Conservation (phyloP, 768 basidiomycete species). For the Suillus clintonianus region DNA sequence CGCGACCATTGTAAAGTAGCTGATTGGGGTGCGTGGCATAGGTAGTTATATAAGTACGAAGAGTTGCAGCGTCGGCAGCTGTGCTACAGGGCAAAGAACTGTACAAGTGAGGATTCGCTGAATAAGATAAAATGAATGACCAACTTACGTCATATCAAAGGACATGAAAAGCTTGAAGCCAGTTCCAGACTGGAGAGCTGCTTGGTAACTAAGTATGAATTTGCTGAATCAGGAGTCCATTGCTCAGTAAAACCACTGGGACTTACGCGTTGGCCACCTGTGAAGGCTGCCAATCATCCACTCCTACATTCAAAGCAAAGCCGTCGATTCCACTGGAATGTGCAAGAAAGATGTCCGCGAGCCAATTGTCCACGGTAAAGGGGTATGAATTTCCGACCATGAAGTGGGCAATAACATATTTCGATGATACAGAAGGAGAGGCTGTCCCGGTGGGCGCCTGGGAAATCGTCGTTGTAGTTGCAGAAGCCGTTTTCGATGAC, state of each 20-base stretch:
- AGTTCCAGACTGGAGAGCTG: conserved; percentile 51
- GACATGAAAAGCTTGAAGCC: conserved; percentile 77
- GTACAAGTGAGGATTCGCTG: not conserved
- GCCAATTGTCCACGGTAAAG: conserved; percentile 46
- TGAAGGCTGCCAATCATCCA: conserved; percentile 60
- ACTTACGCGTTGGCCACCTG: conserved; percentile 67
- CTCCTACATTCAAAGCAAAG: conserved; percentile 72
- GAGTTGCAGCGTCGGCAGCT: conserved; percentile 45
- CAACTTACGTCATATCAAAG: conserved; percentile 72
- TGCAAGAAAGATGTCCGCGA: conserved; percentile 58
- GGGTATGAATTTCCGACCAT: conserved; percentile 70
- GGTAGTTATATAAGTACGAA: conserved; percentile 55
- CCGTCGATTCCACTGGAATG: conserved; percentile 62
- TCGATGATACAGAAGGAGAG: conserved; percentile 15
- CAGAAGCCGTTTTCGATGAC: conserved; percentile 25
- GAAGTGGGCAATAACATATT: conserved; percentile 60
- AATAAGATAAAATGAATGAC: not conserved
- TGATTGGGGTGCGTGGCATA: conserved; percentile 63
- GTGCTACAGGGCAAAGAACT: conserved; percentile 59
- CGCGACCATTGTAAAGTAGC: conserved; percentile 44
- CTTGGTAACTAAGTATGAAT: conserved; percentile 45
- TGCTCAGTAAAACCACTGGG: conserved; percentile 3
- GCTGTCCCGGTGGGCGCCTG: not conserved
- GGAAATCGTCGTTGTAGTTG: not conserved
- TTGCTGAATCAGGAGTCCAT: conserved; percentile 15